Conservation (phyloP, 1,139 yeast genomes). For the Wickerhamomyces sp. region DNA sequence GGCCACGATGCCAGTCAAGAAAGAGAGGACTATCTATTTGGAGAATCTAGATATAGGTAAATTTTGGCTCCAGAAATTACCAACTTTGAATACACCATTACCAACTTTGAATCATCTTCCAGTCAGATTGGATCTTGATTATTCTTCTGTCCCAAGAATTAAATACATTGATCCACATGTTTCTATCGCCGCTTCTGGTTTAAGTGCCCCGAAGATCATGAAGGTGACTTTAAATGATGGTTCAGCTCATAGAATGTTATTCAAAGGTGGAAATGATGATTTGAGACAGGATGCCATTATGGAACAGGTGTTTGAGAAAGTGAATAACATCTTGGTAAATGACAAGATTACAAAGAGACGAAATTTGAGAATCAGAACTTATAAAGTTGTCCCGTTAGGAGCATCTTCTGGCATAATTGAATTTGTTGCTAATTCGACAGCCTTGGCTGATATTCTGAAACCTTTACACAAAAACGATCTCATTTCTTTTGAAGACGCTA, state of each 20-base stretch:
- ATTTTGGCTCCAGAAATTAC: slow-evolving; percentile 54
- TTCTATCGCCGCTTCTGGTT: slow-evolving; percentile 68
- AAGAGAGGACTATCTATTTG: slow-evolving; percentile 30
- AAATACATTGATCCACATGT: slow-evolving; percentile 39
- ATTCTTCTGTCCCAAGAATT: slow-evolving; percentile 46
- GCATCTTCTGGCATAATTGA: slow-evolving; percentile 86
- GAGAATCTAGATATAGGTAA: slow-evolving; percentile 37
- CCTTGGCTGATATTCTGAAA: slow-evolving; percentile 63
- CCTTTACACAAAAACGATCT: slow-evolving; percentile 53
- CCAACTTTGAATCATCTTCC: slow-evolving; percentile 55
- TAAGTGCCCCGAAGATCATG: slow-evolving; percentile 81
- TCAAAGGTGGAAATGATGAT: slow-evolving; percentile 89
- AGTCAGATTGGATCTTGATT: slow-evolving; percentile 34
- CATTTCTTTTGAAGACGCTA: slow-evolving; percentile 51
- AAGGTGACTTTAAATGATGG: slow-evolving; percentile 56
- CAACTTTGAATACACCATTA: slow-evolving; percentile 48
- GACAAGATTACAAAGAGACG: slow-evolving; percentile 56
- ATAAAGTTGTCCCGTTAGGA: slow-evolving; percentile 86
- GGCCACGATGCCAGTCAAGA: slow-evolving; percentile 41
- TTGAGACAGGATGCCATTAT: slow-evolving; percentile 92
- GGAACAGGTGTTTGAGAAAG: slow-evolving; percentile 94
- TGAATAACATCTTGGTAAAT: slow-evolving; percentile 58
- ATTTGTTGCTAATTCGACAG: slow-evolving; percentile 73
- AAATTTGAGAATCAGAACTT: slow-evolving; percentile 65
- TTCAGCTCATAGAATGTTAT: slow-evolving; percentile 44